Conservation (phyloP, 176 grass and related monocot genomes). For the Cocos nucifera region DNA sequence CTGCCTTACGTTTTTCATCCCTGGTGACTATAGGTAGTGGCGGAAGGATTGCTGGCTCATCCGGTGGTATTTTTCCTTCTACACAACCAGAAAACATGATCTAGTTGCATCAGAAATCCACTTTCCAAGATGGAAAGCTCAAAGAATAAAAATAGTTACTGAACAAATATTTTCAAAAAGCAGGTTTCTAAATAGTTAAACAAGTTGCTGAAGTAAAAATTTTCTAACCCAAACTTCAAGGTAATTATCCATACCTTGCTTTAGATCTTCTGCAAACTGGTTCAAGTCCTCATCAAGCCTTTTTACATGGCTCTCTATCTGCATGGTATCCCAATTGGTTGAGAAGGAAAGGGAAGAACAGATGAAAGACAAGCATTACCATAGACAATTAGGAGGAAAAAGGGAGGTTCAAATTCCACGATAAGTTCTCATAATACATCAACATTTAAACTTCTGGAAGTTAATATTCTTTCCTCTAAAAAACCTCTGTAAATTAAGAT, state of each 20-base stretch:
- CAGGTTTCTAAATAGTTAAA: no score
- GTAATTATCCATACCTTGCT: conserved; percentile 54
- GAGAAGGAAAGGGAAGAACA: neutral
- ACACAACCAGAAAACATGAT: neutral
- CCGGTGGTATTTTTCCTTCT: conserved; percentile 88
- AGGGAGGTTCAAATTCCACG: no score
- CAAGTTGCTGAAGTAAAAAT: no score
- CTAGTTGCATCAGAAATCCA: neutral
- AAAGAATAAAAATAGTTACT: no score
- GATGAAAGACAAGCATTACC: neutral
- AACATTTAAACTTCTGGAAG: no score
- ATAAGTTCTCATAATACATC: no score
- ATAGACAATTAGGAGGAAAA: neutral
- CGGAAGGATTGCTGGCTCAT: conserved; percentile 72
- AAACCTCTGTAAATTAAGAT: no score
- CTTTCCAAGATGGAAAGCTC: no score
- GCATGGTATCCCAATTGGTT: conserved; percentile 1
- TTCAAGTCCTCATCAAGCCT: conserved; percentile 84
- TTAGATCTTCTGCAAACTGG: conserved; percentile 93
- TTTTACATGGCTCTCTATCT: conserved; percentile 98
- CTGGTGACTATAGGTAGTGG: conserved; percentile 40
- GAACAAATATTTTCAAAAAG: no score
- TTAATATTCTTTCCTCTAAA: no score
- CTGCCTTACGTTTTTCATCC: conserved; percentile 64
- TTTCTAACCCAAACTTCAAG: no score